phyloP scores from a whole-genome alignment of 495 filamentous ascomycete genomes.

The Lepidopterella palustris region DNA sequence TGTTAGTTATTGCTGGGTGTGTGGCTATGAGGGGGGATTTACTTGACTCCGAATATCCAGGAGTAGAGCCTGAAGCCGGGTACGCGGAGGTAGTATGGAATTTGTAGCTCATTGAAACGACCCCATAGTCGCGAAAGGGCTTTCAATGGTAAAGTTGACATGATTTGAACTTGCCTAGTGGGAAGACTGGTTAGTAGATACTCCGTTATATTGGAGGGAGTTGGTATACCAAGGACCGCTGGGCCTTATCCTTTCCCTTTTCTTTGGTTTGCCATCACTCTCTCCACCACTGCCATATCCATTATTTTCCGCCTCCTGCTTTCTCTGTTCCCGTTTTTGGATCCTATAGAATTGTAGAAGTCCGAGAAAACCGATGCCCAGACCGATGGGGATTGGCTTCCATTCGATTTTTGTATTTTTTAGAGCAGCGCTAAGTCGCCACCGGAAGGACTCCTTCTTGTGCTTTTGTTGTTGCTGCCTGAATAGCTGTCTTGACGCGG shows the following conservation, averaged over 20 bases:
- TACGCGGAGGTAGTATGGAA: slow-evolving; percentile 82
- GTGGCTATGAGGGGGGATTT: slow-evolving; percentile 18
- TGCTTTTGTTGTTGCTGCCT: slow-evolving; percentile 39
- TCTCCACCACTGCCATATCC: slow-evolving; percentile 18
- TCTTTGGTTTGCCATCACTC: slow-evolving; percentile 47
- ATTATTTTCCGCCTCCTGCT: not conserved
- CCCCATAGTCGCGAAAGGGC: slow-evolving; percentile 91
- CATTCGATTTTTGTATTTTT: slow-evolving; percentile 76
- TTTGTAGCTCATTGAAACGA: slow-evolving; percentile 83
- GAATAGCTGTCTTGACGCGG: slow-evolving; percentile 37
- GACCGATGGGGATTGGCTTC: slow-evolving; percentile 89
- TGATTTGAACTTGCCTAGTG: slow-evolving; percentile 81
- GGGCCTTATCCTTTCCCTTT: slow-evolving; percentile 64
- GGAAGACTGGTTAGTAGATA: slow-evolving; percentile 9
- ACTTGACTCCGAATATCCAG: slow-evolving; percentile 88
- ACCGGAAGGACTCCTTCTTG: slow-evolving; percentile 55
- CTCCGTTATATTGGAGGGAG: not conserved
- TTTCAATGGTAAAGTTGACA: slow-evolving; percentile 93
- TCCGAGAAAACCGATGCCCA: slow-evolving; percentile 84
- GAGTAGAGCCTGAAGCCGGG: slow-evolving; percentile 96
- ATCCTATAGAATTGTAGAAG: slow-evolving; percentile 68
- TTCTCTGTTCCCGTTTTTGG: slow-evolving; percentile 48
- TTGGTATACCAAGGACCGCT: slow-evolving; percentile 73
- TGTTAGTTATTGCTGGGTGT: slow-evolving; percentile 1
- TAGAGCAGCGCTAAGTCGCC: slow-evolving; percentile 56